Conservation (phyloP, 768 basidiomycete genomes). For the Hemileccinum rubropunctum region DNA sequence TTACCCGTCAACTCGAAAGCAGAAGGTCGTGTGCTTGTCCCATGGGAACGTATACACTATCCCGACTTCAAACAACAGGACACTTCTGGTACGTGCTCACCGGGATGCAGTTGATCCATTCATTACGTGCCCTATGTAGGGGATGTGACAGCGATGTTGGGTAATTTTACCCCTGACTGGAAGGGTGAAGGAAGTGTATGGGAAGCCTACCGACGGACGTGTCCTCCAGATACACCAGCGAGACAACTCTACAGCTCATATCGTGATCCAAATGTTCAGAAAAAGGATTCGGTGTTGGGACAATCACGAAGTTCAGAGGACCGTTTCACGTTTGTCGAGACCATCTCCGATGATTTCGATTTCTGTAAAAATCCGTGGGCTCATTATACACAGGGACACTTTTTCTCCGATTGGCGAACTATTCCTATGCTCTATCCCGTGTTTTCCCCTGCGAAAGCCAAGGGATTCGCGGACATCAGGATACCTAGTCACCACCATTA, state of each 20-base stretch:
- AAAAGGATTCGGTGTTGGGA: conserved; percentile 27
- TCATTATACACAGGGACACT: conserved; percentile 88
- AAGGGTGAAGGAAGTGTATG: conserved; percentile 78
- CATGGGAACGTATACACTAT: conserved; percentile 81
- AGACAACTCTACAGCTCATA: conserved; percentile 81
- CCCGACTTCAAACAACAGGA: conserved; percentile 62
- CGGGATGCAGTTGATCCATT: not conserved
- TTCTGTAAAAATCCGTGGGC: conserved; percentile 83
- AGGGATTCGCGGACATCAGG: conserved; percentile 84
- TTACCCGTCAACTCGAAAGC: conserved; percentile 92
- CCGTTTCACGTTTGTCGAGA: conserved; percentile 62
- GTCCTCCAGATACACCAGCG: conserved; percentile 72
- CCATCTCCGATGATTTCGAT: conserved; percentile 64
- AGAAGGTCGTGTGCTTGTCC: conserved; percentile 89
- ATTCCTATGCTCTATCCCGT: conserved; percentile 89
- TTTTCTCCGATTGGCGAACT: conserved; percentile 97
- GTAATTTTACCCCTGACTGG: conserved; percentile 82
- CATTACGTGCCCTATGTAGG: conserved; percentile 26
- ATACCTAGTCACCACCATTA: conserved; percentile 98
- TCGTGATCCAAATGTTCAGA: conserved; percentile 43
- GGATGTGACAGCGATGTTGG: conserved; percentile 57
- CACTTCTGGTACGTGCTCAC: conserved; percentile 27
- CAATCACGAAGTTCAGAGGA: conserved; percentile 34
- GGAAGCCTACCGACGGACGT: conserved; percentile 94
- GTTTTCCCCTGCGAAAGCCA: conserved; percentile 86